Evolutionary conservation across 164 flowering plant species (phyloP), one percentile per base, ranked within the genome.

Genomic region (Dillenia suffruticosa): DNA sequence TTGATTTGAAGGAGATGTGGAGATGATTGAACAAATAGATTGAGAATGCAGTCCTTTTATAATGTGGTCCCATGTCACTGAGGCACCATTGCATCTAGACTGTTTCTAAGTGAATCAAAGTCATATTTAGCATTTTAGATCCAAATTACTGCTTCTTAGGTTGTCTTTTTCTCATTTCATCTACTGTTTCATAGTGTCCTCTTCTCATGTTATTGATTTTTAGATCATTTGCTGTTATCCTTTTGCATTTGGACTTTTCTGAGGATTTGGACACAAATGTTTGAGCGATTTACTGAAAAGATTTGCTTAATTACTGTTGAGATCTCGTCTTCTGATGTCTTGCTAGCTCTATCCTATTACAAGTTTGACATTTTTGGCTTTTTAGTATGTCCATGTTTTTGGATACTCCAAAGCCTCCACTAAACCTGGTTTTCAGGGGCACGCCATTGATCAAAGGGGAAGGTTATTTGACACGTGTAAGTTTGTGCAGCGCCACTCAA

Each of bases 241-340:
- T 48, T 10, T 8, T 48, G 12, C n/a, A 48, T 48, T 48, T 48
- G 12, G 50, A 14, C n/a, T 48, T 48, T 48, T 48, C 1, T 57
- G 51, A 43, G 67, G n/a, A 54, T 32, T 44, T 40, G 22, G 63
- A 52, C 46, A 63, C 64, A 65, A 24, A 56, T 55, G 57, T 58
- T 26, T 63, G 59, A 63, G 32, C 32, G 63, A 59, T 40, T 11
- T 53, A 63, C 13, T 19, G 46, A 58, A 63, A 14, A 24, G 46
- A 56, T 53, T 8, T 54, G 55, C 26, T 52, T 52, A 44, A 44
- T 62, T 5, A 45, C 26, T 9, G 49, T 26, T 22, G 62, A 51
- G 46, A 67, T 56, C 56, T 2, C 26, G 54, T 66, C 19, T 59
- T 0, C 54, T 59, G 63, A 58, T 46, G 44, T 53, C 58, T 59